Evolutionary conservation across 2,329 filamentous ascomycete genomes (phyloP).

Genomic region (Colletotrichum tropicale): DNA sequence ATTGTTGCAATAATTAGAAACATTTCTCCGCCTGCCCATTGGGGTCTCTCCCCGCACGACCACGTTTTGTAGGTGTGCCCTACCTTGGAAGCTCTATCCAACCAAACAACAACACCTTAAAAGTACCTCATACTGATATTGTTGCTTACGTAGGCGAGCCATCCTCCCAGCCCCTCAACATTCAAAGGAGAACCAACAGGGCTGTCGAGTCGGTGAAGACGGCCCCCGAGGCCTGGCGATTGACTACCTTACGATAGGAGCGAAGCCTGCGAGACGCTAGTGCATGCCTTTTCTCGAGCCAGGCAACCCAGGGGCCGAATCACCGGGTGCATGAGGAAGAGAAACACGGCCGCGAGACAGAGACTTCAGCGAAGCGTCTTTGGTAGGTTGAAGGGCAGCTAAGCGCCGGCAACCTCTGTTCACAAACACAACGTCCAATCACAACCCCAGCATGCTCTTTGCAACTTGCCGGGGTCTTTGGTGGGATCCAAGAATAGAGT

Average conservation of each 20-base stretch:
- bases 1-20: not conserved
- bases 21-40: not conserved
- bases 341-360: not conserved
- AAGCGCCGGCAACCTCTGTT: slow-evolving; percentile 24
- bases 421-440: slow-evolving; percentile 22
- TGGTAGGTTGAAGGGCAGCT: slow-evolving; percentile 7
- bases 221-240: not conserved
- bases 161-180: not conserved
- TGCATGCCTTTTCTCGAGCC: not conserved
- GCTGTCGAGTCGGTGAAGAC: not conserved
- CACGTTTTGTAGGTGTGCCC: not conserved
- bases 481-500: slow-evolving; percentile 25
- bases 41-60: not conserved
- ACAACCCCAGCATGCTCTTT: slow-evolving; percentile 2
- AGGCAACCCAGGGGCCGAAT: slow-evolving; percentile 1
- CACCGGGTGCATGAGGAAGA: not conserved
- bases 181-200: not conserved
- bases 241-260: not conserved
- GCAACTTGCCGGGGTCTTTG: not conserved
- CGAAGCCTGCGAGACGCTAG: slow-evolving; percentile 13
- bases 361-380: not conserved
- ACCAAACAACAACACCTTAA: not conserved
- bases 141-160: not conserved
- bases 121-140: not conserved
- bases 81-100: not conserved